Conservation (phyloP, 139 green algal species). For the Chlamydomonas sp. region DNA sequence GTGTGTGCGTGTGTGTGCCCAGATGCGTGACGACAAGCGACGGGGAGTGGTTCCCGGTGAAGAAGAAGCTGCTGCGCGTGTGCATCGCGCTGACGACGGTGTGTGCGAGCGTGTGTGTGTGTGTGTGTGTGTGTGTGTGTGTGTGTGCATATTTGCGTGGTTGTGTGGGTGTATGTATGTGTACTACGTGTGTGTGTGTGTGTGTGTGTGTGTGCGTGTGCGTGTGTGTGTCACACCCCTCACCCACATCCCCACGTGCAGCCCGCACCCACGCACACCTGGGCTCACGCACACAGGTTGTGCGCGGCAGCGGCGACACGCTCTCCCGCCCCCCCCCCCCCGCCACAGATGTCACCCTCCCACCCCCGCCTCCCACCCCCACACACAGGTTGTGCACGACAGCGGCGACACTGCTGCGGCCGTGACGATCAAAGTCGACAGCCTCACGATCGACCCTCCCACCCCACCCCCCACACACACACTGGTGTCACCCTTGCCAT, state of each 20-base stretch:
- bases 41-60: conserved; percentile 57
- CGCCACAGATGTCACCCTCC: too few species aligned
- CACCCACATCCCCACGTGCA: too few species aligned
- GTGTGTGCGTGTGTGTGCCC: neutral
- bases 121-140: neutral
- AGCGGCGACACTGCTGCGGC: conserved; percentile 16
- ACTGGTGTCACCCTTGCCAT: too few species aligned
- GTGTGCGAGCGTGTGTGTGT: too few species aligned
- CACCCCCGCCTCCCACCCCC: too few species aligned
- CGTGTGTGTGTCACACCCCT: too few species aligned
- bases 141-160: neutral
- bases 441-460: conserved; percentile 62
- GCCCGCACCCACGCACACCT: too few species aligned
- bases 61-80: conserved; percentile 51
- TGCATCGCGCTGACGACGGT: conserved; percentile 59
- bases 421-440: conserved; percentile 46
- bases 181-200: too few species aligned
- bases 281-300: conserved; percentile 52
- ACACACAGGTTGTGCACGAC: conserved; percentile 43
- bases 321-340: too few species aligned
- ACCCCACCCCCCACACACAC: too few species aligned
- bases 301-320: conserved; percentile 28
- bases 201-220: neutral
- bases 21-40: conserved; percentile 42
- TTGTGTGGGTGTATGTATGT: too few species aligned